Conservation (phyloP, 306 rosid species). For the Quercus cerris region DNA sequence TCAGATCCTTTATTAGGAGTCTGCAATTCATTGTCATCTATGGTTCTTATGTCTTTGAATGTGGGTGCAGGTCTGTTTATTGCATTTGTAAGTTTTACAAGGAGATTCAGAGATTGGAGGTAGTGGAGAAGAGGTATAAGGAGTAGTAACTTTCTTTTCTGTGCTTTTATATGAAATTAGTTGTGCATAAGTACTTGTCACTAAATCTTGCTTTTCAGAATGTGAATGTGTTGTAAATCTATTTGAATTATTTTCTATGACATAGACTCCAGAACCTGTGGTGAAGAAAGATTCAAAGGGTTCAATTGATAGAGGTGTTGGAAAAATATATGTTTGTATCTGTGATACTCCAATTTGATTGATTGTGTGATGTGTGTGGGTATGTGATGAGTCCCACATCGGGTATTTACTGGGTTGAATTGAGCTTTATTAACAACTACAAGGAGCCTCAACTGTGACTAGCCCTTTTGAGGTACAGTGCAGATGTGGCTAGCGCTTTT, state of each 20-base stretch:
- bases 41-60: slow-evolving; percentile 19
- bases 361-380: no score
- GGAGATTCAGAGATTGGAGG: slow-evolving; percentile 72
- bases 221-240: background rate
- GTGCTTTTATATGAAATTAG: slow-evolving; percentile 20
- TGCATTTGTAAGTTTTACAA: slow-evolving; percentile 71
- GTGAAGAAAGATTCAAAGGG: slow-evolving; percentile 51
- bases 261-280: slow-evolving; percentile 50
- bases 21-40: background rate
- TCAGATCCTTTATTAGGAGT: background rate
- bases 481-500: no score
- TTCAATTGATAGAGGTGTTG: slow-evolving; percentile 19
- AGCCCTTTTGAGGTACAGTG: no score
- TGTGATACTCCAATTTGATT: no score
- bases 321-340: no score
- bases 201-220: no score
- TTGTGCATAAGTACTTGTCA: background rate
- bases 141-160: slow-evolving; percentile 38
- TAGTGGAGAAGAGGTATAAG: slow-evolving; percentile 79
- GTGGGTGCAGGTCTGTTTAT: slow-evolving; percentile 55
- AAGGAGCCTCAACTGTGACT: no score
- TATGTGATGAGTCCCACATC: no score
- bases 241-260: slow-evolving; percentile 12
- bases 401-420: no score
- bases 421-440: no score